Evolutionary conservation across 148 eudicot species (phyloP).

Genomic region (Polygonum aviculare): DNA sequence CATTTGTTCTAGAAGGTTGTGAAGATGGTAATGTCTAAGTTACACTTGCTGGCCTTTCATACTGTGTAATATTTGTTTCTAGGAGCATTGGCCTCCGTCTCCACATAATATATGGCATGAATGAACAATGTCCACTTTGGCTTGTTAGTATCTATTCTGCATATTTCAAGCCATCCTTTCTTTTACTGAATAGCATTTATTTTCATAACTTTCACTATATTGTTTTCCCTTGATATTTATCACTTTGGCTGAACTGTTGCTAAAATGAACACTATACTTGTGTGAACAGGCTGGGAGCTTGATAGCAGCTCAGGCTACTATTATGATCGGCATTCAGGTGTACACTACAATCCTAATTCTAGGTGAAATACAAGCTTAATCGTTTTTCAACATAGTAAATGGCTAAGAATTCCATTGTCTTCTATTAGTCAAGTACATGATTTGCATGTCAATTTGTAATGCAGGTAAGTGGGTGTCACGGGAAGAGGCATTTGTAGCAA

Average conservation of each 20-base stretch:
- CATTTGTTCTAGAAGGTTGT: slow-evolving; percentile 32
- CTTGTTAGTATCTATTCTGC: neutral
- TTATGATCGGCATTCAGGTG: slow-evolving; percentile 52
- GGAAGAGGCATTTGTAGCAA: slow-evolving; percentile 65
- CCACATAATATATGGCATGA: neutral
- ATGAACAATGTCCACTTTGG: neutral
- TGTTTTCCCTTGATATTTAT: neutral
- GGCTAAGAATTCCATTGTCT: neutral
- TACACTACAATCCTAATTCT: slow-evolving; percentile 74
- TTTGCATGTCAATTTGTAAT: neutral
- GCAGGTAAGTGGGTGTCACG: slow-evolving; percentile 93
- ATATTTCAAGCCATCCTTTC: neutral
- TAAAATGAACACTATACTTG: neutral
- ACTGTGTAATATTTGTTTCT: slow-evolving; percentile 81
- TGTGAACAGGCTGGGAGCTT: slow-evolving; percentile 68
- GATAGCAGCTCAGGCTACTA: slow-evolving; percentile 76
- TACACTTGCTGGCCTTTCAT: slow-evolving; percentile 62
- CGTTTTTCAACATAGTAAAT: neutral
- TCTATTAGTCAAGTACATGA: neutral
- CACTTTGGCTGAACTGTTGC: neutral
- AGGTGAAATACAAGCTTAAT: slow-evolving; percentile 40
- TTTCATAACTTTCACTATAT: neutral
- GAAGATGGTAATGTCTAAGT: slow-evolving; percentile 48
- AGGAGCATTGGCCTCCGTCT: slow-evolving; percentile 16
- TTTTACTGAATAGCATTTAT: neutral